Percentiles rank a stretch among this genome's conserved stretches.
These are phyloP conservation scores for Trichophyton verrucosum DNA, from an alignment of 2,329 filamentous ascomycete genomes.

Conservation along the genomic window DNA sequence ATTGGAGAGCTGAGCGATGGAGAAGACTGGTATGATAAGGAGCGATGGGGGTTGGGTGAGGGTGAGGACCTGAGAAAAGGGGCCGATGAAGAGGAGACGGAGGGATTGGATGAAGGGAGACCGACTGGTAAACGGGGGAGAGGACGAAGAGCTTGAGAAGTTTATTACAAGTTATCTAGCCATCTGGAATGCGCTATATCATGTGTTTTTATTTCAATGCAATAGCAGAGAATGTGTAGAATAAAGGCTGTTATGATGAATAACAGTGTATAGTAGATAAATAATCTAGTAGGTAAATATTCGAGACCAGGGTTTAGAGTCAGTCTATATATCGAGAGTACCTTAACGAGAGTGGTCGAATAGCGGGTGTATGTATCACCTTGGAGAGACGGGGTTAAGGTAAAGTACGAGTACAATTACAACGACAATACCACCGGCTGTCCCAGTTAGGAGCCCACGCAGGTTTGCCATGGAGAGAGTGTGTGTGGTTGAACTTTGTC, in stretches of 20 bases:
- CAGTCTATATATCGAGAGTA: neutral
- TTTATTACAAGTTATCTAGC: neutral
- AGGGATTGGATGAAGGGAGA: slow-evolving; percentile 32
- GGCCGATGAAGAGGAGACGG: slow-evolving; percentile 48
- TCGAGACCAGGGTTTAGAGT: neutral
- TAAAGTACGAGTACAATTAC: neutral
- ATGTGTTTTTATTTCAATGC: neutral
- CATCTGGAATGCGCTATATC: neutral
- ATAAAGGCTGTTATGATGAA: neutral
- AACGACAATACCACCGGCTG: neutral
- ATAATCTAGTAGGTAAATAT: neutral
- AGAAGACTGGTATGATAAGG: slow-evolving; percentile 55
- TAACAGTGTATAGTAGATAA: neutral
- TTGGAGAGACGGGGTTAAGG: neutral
- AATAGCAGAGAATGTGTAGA: neutral
- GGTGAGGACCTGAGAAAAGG: slow-evolving; percentile 49
- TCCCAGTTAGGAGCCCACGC: neutral
- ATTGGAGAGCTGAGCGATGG: slow-evolving; percentile 55
- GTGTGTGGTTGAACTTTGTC: neutral
- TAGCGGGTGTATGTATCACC: neutral
- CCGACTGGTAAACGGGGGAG: slow-evolving; percentile 30
- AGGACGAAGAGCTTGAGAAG: slow-evolving; percentile 24
- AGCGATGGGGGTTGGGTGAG: slow-evolving; percentile 45
- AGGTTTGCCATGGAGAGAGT: neutral
- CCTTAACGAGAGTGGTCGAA: neutral